These are phyloP conservation scores for Terana coerulea DNA, from an alignment of 768 basidiomycete genomes.

Conservation along the genomic window DNA sequence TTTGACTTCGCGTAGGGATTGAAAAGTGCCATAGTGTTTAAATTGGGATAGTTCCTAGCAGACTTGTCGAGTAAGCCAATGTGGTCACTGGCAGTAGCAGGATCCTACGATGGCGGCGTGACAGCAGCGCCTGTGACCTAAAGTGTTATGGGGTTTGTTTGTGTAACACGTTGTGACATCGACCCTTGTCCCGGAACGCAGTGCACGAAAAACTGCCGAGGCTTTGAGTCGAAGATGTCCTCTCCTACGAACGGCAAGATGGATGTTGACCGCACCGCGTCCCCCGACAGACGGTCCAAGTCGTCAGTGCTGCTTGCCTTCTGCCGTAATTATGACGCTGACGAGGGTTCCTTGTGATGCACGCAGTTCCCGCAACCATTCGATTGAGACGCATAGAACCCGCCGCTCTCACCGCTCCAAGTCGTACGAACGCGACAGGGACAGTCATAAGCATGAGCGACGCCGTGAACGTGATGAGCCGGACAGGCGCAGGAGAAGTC, in stretches of 20 bases:
- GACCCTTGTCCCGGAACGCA: background rate
- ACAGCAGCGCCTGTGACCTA: too few relatives aligned
- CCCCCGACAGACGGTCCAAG: slow-evolving; percentile 25
- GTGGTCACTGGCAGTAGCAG: too few relatives aligned
- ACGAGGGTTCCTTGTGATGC: slow-evolving; percentile 2
- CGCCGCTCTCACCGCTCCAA: slow-evolving; percentile 68
- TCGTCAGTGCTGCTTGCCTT: slow-evolving; percentile 35
- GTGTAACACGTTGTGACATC: slow-evolving; percentile 1
- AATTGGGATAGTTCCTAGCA: too few relatives aligned
- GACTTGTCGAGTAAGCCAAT: too few relatives aligned
- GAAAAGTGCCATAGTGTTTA: too few relatives aligned
- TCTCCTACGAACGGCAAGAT: slow-evolving; percentile 50
- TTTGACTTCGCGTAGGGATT: background rate
- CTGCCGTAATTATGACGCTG: background rate
- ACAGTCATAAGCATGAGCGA: slow-evolving; percentile 52
- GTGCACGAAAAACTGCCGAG: slow-evolving; percentile 4
- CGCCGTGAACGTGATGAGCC: slow-evolving; percentile 49
- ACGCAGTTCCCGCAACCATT: slow-evolving; percentile 61
- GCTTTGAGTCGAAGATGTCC: slow-evolving; percentile 32
- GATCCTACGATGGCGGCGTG: too few relatives aligned
- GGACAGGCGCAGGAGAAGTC: slow-evolving; percentile 53
- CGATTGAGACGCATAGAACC: slow-evolving; percentile 73
- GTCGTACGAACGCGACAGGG: slow-evolving; percentile 62
- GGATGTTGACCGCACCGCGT: slow-evolving; percentile 49
- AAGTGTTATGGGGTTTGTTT: too few relatives aligned